Percentiles rank a stretch among this genome's conserved stretches.
These are phyloP conservation scores for Prunus padus DNA, from an alignment of 306 rosid species.

Conservation along the genomic window DNA sequence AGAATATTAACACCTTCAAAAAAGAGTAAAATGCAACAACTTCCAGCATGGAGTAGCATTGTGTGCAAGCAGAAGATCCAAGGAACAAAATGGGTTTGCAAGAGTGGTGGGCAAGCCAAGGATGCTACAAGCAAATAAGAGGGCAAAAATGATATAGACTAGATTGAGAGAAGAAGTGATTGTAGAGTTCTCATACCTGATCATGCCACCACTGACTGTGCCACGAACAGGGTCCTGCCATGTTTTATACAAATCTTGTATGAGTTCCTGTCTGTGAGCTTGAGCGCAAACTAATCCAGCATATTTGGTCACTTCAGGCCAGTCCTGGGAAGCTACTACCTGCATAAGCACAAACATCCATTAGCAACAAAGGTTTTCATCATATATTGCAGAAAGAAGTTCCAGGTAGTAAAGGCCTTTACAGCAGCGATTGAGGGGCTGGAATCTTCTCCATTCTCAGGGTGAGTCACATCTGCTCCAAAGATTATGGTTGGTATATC, in stretches of 20 bases:
- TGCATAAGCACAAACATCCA: conserved; percentile 34
- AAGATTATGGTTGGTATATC: conserved; percentile 92
- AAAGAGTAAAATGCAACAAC: background rate
- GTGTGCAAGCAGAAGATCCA: conserved; percentile 4
- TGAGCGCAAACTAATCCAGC: conserved; percentile 94
- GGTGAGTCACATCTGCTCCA: conserved; percentile 95
- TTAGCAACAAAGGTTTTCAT: conserved; percentile 25
- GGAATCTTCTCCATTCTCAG: conserved; percentile 92
- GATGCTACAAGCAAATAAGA: background rate
- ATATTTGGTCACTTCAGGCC: conserved; percentile 97
- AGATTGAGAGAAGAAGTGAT: background rate
- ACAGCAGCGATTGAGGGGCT: conserved; percentile 97
- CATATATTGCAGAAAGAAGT: background rate
- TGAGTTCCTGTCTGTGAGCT: conserved; percentile 93
- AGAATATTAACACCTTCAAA: background rate
- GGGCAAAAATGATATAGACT: background rate
- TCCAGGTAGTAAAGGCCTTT: conserved; percentile 20
- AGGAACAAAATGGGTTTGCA: background rate
- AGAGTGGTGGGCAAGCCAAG: background rate
- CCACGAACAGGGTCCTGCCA: conserved; percentile 98
- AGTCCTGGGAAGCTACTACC: conserved; percentile 97
- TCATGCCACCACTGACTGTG: conserved; percentile 87
- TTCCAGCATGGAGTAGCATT: background rate
- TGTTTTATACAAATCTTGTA: conserved; percentile 85
- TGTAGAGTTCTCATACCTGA: conserved; percentile 47